Base-by-base conservation (phyloP, 1,139 yeast genomes). In the Dujonia santamariae region DNA sequence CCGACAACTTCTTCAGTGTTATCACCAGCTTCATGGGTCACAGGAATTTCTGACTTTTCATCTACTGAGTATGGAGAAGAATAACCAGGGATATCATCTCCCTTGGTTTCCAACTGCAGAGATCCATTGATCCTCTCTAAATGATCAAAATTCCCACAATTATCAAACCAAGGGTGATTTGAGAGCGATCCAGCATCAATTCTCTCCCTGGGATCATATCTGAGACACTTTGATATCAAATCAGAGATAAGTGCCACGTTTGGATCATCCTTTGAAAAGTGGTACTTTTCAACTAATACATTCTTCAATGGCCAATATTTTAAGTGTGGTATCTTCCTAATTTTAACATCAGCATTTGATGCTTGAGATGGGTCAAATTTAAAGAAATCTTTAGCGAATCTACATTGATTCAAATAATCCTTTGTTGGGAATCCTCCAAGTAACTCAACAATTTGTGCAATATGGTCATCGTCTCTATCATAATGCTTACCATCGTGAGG, bases 381-480 rank as follows among this genome's bases (percentile, higher is more conserved):
- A 56, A 82, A 80, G 45, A 63, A 77, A 26, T 72, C 72, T 26
- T 73, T 55, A 3, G 80, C 60, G 38, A 67, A 66, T 44, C 66
- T 66, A 37, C 86, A 80, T 42, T 71, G 67, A 25, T 62, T 54
- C 32, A 80, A 61, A 47, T 56, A 65, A 39, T 76, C 63, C 24
- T 65, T 63, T 1, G 64, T 40, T 2, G 90, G 87, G 30, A 78
- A 67, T 18, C 63, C 64, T 4, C 87, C 85, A 31, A 80, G 57
- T 12, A 83, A 56, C 51, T 83, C 92, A 26, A 82, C 71, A 18
- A 82, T 79, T 51, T 85, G 95, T 0, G 95, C 95, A 44, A 86
- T 57, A 56, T 86, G 96, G 56, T 86, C 95, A 47, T 86, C 96
- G 53, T 85, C 88, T 52, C 84, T 83, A 39, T 72, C 61, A 51